Evolutionary conservation across 2,329 filamentous ascomycete species (phyloP).

Genomic region (Hypoxylon sp.): DNA sequence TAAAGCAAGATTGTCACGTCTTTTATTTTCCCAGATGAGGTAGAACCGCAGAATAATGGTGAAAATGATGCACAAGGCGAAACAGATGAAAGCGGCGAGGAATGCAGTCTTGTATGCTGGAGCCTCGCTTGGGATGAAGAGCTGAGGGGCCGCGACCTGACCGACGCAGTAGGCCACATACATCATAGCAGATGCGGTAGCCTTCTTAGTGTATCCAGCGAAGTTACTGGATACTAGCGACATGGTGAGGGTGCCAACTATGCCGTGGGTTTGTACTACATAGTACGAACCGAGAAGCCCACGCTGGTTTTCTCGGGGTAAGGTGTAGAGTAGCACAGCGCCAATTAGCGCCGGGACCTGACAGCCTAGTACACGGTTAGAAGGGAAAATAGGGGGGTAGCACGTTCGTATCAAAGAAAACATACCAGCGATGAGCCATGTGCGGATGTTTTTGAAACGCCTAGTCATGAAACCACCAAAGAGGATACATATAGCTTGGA

Average conservation of each 20-base stretch:
- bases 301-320: conserved; percentile 44
- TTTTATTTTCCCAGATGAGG: conserved; percentile 66
- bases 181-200: conserved; percentile 43
- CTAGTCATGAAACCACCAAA: conserved; percentile 47
- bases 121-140: conserved; percentile 70
- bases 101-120: conserved; percentile 75
- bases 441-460: conserved; percentile 46
- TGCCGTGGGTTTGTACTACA: conserved; percentile 44
- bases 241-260: conserved; percentile 41
- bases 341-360: conserved; percentile 45
- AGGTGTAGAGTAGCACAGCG: conserved; percentile 44
- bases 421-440: conserved; percentile 40
- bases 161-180: conserved; percentile 44
- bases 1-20: conserved; percentile 59
- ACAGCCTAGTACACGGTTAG: conserved; percentile 33
- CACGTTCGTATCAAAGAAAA: background rate
- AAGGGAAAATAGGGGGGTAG: conserved; percentile 3
- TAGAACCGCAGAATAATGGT: conserved; percentile 66
- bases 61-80: conserved; percentile 64
- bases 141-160: conserved; percentile 62
- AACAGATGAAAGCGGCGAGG: conserved; percentile 72
- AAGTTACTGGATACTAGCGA: conserved; percentile 40
- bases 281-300: conserved; percentile 39
- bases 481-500: conserved; percentile 52
- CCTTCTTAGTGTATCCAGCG: conserved; percentile 43